These are phyloP conservation scores for Wakefieldia striispora DNA, from an alignment of 768 basidiomycete genomes.

Conservation along the genomic window DNA sequence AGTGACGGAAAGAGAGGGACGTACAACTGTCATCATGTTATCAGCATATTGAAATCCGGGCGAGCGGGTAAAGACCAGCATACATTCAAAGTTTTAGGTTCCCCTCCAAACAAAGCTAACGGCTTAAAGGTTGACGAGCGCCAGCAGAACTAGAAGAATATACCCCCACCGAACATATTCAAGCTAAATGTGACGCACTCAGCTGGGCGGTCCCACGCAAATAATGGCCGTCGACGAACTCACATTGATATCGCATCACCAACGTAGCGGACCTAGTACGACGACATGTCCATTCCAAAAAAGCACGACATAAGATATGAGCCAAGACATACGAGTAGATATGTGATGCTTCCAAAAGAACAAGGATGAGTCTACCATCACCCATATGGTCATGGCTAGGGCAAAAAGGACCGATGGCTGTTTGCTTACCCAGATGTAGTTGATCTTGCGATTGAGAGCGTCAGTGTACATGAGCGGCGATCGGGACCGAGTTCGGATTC, in stretches of 20 bases:
- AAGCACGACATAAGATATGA: not conserved
- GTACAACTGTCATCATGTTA: conserved; percentile 11
- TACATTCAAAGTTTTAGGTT: conserved; percentile 6
- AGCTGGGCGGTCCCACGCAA: not conserved
- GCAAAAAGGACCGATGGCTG: not conserved
- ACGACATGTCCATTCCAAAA: not conserved
- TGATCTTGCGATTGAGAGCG: conserved; percentile 2
- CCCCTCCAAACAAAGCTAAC: conserved; percentile 13
- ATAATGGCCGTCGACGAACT: not conserved
- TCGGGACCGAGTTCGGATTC: not conserved
- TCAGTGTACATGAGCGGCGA: not conserved
- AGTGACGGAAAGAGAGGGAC: not conserved
- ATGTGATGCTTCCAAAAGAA: conserved; percentile 17
- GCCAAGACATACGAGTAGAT: conserved; percentile 18
- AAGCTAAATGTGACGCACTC: conserved; percentile 1
- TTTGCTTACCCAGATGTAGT: conserved; percentile 20
- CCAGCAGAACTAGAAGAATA: not conserved
- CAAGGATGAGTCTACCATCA: conserved; percentile 2
- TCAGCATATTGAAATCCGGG: not conserved
- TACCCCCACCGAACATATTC: conserved; percentile 8
- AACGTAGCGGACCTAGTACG: conserved; percentile 22
- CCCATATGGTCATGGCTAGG: not conserved
- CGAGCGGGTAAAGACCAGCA: not conserved
- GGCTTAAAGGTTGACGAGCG: not conserved
- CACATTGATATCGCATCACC: conserved; percentile 22